These are phyloP conservation scores for Pezicula radicicola DNA, from an alignment of 2,329 filamentous ascomycete genomes.

Conservation along the genomic window DNA sequence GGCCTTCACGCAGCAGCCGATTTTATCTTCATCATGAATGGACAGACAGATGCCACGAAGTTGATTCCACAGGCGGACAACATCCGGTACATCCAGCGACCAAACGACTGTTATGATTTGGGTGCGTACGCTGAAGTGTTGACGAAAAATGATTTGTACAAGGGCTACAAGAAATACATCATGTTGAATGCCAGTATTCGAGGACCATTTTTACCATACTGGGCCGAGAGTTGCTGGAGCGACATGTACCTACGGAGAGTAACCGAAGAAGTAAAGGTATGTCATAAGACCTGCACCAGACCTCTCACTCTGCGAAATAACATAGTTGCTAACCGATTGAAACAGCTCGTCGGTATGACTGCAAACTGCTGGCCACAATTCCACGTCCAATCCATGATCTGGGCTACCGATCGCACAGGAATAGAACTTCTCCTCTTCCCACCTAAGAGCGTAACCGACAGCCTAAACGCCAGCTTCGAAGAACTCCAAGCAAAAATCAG, in stretches of 20 bases:
- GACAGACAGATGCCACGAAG: constrained; percentile 12
- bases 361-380: constrained; percentile 21
- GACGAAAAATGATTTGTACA: constrained; percentile 19
- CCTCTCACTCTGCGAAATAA: not conserved
- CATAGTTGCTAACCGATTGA: constrained; percentile 4
- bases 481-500: constrained; percentile 5
- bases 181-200: constrained; percentile 26
- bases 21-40: constrained; percentile 27
- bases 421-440: constrained; percentile 22
- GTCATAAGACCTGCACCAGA: not conserved
- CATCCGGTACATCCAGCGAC: constrained; percentile 17
- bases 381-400: constrained; percentile 28
- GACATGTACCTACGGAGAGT: constrained; percentile 21
- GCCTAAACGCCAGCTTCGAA: constrained; percentile 6
- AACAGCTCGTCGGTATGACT: constrained; percentile 27
- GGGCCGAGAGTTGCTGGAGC: constrained; percentile 23
- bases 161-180: constrained; percentile 23
- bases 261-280: constrained; percentile 23
- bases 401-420: constrained; percentile 22
- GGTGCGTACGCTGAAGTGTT: constrained; percentile 24
- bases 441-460: constrained; percentile 6
- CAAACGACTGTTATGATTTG: constrained; percentile 26
- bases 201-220: constrained; percentile 25
- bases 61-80: constrained; percentile 18
- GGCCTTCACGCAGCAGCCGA: constrained; percentile 24